These are phyloP conservation scores for Phialophora chinensis DNA, from an alignment of 2,329 filamentous ascomycete genomes.

Conservation along the genomic window DNA sequence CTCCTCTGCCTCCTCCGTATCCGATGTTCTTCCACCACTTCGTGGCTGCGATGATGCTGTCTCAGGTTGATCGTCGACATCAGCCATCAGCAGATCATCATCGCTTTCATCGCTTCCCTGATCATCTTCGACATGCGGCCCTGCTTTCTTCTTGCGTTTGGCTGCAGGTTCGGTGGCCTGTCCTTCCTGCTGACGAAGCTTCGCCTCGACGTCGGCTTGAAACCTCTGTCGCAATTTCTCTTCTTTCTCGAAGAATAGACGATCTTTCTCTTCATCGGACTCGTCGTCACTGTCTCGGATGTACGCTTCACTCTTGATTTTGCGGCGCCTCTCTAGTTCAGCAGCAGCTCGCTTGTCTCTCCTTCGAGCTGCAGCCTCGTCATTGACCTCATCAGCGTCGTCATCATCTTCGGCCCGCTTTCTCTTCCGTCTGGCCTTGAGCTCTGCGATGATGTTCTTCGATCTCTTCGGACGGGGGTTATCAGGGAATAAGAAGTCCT, in stretches of 20 bases:
- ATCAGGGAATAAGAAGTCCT: constrained; percentile 69
- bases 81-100: constrained; percentile 33
- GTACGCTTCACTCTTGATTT: constrained; percentile 83
- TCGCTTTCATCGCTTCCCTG: constrained; percentile 33
- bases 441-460: constrained; percentile 53
- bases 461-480: constrained; percentile 55
- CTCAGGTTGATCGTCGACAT: constrained; percentile 28
- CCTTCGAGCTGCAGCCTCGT: constrained; percentile 64
- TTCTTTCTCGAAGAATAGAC: constrained; percentile 78
- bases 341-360: constrained; percentile 67
- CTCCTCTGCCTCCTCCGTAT: constrained; percentile 37
- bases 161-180: constrained; percentile 13
- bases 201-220: constrained; percentile 48
- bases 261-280: constrained; percentile 75
- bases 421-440: constrained; percentile 66
- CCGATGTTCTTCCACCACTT: constrained; percentile 9
- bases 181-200: constrained; percentile 55
- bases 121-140: constrained; percentile 12
- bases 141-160: constrained; percentile 23
- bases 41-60: constrained; percentile 31
- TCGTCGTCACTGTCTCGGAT: constrained; percentile 89
- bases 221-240: constrained; percentile 65
- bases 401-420: constrained; percentile 52
- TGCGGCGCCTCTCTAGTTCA: constrained; percentile 75
- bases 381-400: constrained; percentile 63